Evolutionary conservation across 2,329 filamentous ascomycete genomes (phyloP), one percentile per base, ranked within the genome.

Genomic region (Xylariaceae sp.): DNA sequence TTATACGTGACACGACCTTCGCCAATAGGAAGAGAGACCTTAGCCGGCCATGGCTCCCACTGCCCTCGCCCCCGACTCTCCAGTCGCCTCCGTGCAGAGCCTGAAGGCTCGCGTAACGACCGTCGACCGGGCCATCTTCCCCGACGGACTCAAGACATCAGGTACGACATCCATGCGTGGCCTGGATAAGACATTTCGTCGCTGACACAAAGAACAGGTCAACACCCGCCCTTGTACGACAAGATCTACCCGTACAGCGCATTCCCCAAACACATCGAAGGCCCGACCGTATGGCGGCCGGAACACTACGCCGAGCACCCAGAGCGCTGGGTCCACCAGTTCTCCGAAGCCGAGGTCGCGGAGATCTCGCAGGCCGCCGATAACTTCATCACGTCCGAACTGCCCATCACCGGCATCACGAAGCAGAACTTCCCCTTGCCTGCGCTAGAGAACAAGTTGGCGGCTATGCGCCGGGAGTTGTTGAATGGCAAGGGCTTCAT

Each of bases 401-500:
- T 78, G 2, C 85, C 86, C 0, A 72, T 90, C 69, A 89, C 87
- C 2, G 87, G 85, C 7, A 89, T 90, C 57, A 68, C 64, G 17
- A 73, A 70, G 77, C 75, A 74, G 39, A 85, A 84, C 69, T 90
- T 89, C 72, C 76, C 74, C 2, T 79, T 90, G 1, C 83, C 85
- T 1, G 78, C 74, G 11, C 79, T 90, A 45, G 74, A 78, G 7
- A 64, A 69, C 1, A 80, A 83, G 57, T 75, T 90, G 15, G 73
- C 72, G 4, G 73, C 79, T 2, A 78, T 90, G 61, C 81, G 84
- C 53, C 77, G 81, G 15, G 87, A 89, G 62, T 77, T 89, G n/a
- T 74, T 95, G 58, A 84, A 95, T 71, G 91, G 90, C 64, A 94
- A 94, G 69, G 92, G 92, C 13, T 96, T 96, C 76, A 88, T 94